Evolutionary conservation across 371 early-diverging fungal species (phyloP), one percentile per base, ranked within the genome.

Genomic region (Chytridium lagenaria): DNA sequence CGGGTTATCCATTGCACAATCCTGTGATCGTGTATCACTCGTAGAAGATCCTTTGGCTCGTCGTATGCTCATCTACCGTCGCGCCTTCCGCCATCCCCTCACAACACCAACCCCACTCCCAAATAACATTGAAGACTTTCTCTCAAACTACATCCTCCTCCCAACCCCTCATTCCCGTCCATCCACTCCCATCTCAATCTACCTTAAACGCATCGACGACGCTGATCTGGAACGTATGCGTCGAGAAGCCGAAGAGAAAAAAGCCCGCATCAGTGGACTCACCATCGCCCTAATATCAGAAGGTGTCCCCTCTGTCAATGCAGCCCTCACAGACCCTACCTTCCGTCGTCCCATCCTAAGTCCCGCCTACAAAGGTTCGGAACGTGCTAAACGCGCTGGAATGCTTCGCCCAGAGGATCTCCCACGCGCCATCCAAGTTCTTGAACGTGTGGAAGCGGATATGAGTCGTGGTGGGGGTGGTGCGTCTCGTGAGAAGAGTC

Each of bases 231-330:
- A 63, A 36, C 30, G 63, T 19, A 15, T 30, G 34, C 37, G 37
- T 7, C 30, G 31, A 19, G 63, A 63, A 36, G 63, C 30, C 12
- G 63, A 63, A 36, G 31, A 31, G 16, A 63, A 37, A n/a, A 67
- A 69, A 36, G 70, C 63, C 16, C 31, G 39, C 23, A 30, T 69
- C 0, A 66, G 65, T 23, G 30, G 26, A 10, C 1, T 51, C 15
- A 77, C 57, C 50, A 59, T 77, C 36, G 51, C 16, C 19, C 39
- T 77, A 5, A 38, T 77, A 23, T 61, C 66, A 38, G 77, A 77
- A 61, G 77, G 77, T 10, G 68, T 77, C 12, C 77, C 77, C 40
- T 70, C 70, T 19, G 26, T 23, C 16, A 16, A 61, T 33, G 69
- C 69, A 22, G 77, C 64, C 16, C 59, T 38, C 28, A 38, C 28